Conservation (phyloP, 31 red algal species). For the Odonthalia washingtoniensis region DNA sequence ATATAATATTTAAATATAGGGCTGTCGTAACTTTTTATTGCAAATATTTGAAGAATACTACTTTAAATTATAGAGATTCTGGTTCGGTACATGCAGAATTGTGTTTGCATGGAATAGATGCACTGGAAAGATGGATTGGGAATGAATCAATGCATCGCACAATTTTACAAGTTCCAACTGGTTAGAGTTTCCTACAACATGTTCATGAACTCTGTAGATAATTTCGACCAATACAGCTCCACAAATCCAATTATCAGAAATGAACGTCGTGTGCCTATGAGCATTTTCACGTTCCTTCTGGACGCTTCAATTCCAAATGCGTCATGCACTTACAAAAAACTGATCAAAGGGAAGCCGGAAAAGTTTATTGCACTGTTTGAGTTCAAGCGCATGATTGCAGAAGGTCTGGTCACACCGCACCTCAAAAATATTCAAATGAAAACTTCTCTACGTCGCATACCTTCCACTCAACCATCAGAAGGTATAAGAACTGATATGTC, state of each 20-base stretch:
- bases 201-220: slow-evolving; percentile 30
- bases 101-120: slow-evolving; percentile 32
- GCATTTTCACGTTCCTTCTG: slow-evolving; percentile 13
- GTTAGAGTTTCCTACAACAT: slow-evolving; percentile 1
- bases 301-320: slow-evolving; percentile 7
- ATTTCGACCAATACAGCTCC: background rate
- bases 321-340: background rate
- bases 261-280: slow-evolving; percentile 14
- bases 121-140: too few species aligned
- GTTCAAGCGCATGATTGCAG: background rate
- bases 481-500: background rate
- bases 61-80: background rate
- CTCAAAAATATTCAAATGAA: background rate
- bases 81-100: background rate
- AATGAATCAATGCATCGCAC: background rate
- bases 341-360: background rate
- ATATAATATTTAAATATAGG: background rate
- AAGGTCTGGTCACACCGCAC: background rate
- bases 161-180: slow-evolving; percentile 15
- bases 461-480: too few species aligned
- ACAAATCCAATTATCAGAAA: background rate
- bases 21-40: background rate
- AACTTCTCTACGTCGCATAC: too few species aligned
- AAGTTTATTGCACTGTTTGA: background rate
- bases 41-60: background rate